These are phyloP conservation scores for Labyrinthula sp. DNA, from an alignment of 352 stramenopile genomes.

Conservation along the genomic window DNA sequence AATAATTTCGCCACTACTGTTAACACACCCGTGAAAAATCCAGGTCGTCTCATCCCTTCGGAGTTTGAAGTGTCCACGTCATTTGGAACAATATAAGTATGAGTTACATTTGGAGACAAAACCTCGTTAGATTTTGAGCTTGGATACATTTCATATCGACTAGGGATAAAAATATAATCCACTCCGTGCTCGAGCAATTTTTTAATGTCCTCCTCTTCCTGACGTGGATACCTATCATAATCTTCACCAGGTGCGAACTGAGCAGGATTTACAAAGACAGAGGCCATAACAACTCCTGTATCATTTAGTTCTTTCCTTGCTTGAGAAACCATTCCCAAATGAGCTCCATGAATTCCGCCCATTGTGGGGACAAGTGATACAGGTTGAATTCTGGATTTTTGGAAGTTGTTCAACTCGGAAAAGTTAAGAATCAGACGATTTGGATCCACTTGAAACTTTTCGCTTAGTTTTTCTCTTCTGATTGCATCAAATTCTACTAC, in stretches of 20 bases:
- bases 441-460: no score
- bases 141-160: slow-evolving; percentile 60
- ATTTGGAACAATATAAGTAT: slow-evolving; percentile 67
- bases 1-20: slow-evolving; percentile 97
- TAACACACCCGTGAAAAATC: slow-evolving; percentile 91
- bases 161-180: slow-evolving; percentile 65
- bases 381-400: no score
- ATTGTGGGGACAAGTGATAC: slow-evolving; percentile 99
- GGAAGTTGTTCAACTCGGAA: no score
- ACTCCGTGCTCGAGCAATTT: slow-evolving; percentile 38
- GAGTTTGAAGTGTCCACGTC: slow-evolving; percentile 76
- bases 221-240: slow-evolving; percentile 88
- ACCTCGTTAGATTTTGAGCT: slow-evolving; percentile 31
- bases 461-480: no score
- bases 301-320: slow-evolving; percentile 69
- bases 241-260: slow-evolving; percentile 95
- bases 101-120: slow-evolving; percentile 26
- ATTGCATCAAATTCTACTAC: no score
- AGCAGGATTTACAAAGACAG: slow-evolving; percentile 95
- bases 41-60: slow-evolving; percentile 68
- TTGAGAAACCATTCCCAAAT: slow-evolving; percentile 59
- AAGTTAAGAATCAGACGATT: no score
- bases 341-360: slow-evolving; percentile 89
- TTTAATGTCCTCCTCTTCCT: slow-evolving; percentile 71
- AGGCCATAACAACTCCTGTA: slow-evolving; percentile 70